Percentiles rank a stretch among this genome's conserved stretches.
These are phyloP conservation scores for Aspergillus brasiliensis DNA, from an alignment of 2,329 filamentous ascomycete genomes.

Conservation along the genomic window DNA sequence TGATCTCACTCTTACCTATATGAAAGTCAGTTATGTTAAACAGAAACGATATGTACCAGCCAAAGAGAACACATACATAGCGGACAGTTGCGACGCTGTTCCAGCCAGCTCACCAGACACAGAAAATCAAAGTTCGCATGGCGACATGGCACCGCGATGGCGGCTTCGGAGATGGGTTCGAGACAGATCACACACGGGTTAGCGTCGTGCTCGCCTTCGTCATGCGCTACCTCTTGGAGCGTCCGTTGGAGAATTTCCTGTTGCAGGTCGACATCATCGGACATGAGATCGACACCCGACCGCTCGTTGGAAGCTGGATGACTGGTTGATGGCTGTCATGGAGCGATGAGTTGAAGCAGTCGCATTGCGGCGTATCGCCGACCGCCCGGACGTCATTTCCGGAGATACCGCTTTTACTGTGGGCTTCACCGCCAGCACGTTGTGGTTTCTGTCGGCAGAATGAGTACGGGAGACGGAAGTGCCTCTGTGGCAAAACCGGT, in stretches of 20 bases:
- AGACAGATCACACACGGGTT: slow-evolving; percentile 85
- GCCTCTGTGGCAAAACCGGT: background rate
- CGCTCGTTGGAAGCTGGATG: background rate
- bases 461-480: background rate
- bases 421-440: background rate
- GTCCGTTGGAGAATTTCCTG: slow-evolving; percentile 49
- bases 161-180: slow-evolving; percentile 70
- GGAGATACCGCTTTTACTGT: background rate
- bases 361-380: background rate
- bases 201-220: slow-evolving; percentile 34
- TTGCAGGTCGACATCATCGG: slow-evolving; percentile 44
- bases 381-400: slow-evolving; percentile 3
- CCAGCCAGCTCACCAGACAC: slow-evolving; percentile 80
- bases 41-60: background rate
- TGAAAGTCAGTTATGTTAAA: background rate
- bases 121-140: slow-evolving; percentile 83
- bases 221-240: slow-evolving; percentile 46
- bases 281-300: slow-evolving; percentile 30
- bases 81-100: slow-evolving; percentile 72
- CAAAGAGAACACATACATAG: slow-evolving; percentile 62
- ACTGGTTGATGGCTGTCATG: background rate
- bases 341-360: background rate
- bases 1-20: slow-evolving; percentile 55
- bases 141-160: slow-evolving; percentile 72
- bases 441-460: background rate